Percentiles rank a stretch among this genome's conserved stretches.
Evolutionary conservation across 2,329 filamentous ascomycete species (phyloP).

Genomic region (Penicillium sp.): DNA sequence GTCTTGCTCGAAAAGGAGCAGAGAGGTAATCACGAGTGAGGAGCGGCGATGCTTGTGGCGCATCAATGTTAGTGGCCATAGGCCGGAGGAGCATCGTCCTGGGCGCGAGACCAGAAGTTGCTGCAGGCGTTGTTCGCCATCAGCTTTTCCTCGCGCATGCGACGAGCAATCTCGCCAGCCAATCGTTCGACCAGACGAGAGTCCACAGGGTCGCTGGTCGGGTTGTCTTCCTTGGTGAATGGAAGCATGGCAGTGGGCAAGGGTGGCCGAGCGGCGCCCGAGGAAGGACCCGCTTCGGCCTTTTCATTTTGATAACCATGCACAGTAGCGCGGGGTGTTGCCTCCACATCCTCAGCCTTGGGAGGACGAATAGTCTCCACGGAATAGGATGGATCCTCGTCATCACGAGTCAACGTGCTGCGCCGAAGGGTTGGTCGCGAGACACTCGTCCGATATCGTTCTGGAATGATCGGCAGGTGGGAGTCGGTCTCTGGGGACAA

Average conservation of each 20-base stretch:
- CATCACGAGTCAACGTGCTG: slow-evolving; percentile 28
- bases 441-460: slow-evolving; percentile 37
- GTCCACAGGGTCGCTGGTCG: slow-evolving; percentile 47
- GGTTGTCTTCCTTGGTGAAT: slow-evolving; percentile 38
- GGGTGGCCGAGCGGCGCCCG: slow-evolving; percentile 26
- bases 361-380: slow-evolving; percentile 26
- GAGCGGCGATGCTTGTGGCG: background rate
- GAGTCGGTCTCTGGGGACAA: slow-evolving; percentile 48
- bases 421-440: slow-evolving; percentile 33
- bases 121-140: slow-evolving; percentile 38
- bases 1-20: slow-evolving; percentile 16
- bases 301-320: slow-evolving; percentile 32
- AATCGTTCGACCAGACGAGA: slow-evolving; percentile 65
- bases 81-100: slow-evolving; percentile 47
- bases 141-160: slow-evolving; percentile 83
- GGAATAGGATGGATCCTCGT: slow-evolving; percentile 32
- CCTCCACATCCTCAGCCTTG: slow-evolving; percentile 35
- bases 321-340: slow-evolving; percentile 39
- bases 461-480: slow-evolving; percentile 40
- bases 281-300: slow-evolving; percentile 34
- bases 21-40: slow-evolving; percentile 7
- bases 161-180: slow-evolving; percentile 82
- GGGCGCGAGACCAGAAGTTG: slow-evolving; percentile 43
- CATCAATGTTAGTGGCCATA: slow-evolving; percentile 45
- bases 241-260: slow-evolving; percentile 42